Percentiles rank a stretch among this genome's conserved stretches.
These are phyloP conservation scores for Backusella circina DNA, from an alignment of 192 early-diverging fungal genomes.

Conservation along the genomic window DNA sequence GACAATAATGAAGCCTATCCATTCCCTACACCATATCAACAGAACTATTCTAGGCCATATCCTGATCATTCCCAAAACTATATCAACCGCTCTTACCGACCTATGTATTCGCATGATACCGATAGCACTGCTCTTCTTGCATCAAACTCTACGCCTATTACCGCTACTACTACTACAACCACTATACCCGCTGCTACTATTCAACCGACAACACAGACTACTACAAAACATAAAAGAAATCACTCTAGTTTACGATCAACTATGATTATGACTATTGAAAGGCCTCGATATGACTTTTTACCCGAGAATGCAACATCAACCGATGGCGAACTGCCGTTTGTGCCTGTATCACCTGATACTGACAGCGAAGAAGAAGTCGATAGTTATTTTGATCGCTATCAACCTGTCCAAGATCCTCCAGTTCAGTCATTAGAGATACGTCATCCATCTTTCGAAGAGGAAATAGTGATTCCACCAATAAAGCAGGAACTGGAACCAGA, in stretches of 20 bases:
- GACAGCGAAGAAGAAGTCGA: background rate
- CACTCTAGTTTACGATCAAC: background rate
- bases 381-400: background rate
- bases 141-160: background rate
- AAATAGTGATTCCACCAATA: background rate
- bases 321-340: background rate
- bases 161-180: background rate
- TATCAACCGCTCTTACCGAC: background rate
- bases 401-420: background rate
- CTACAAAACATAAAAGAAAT: background rate
- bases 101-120: background rate
- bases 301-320: background rate
- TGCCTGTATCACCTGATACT: conserved; percentile 7
- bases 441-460: background rate
- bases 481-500: conserved; percentile 9
- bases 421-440: background rate
- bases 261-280: conserved; percentile 8
- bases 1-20: background rate
- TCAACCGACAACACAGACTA: background rate
- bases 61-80: background rate
- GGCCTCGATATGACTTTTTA: background rate
- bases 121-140: background rate
- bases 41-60: background rate
- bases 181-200: background rate
- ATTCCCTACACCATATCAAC: background rate